These are phyloP conservation scores for Omphalotus guepiniiformis DNA, from an alignment of 768 basidiomycete species.

Conservation along the genomic window DNA sequence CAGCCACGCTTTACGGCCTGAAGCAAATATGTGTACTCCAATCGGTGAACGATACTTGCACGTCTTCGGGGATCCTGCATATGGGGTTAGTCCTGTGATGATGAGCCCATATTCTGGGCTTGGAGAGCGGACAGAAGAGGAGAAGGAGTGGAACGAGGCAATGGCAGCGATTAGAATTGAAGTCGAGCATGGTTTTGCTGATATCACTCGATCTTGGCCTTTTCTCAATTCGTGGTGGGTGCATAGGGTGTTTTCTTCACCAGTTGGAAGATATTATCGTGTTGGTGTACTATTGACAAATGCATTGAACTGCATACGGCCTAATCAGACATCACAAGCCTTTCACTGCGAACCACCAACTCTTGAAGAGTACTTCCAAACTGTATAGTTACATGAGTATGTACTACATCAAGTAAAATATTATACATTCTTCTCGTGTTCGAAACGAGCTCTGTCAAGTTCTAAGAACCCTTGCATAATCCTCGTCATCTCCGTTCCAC, in stretches of 20 bases:
- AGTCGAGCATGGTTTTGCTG: conserved; percentile 22
- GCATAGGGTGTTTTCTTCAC: conserved; percentile 12
- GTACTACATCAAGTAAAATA: neutral
- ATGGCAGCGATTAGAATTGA: conserved; percentile 16
- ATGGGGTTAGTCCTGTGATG: conserved; percentile 13
- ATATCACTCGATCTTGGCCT: conserved; percentile 14
- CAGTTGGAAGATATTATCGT: conserved; percentile 17
- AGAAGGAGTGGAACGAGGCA: conserved; percentile 17
- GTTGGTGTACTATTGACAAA: conserved; percentile 15
- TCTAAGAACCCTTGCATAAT: neutral
- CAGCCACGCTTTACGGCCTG: conserved; percentile 7
- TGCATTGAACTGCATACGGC: conserved; percentile 13
- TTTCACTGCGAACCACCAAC: conserved; percentile 11
- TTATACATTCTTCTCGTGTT: neutral
- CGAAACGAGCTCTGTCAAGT: neutral
- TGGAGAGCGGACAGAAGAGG: conserved; percentile 8
- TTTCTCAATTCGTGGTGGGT: conserved; percentile 20
- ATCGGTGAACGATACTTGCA: conserved; percentile 12
- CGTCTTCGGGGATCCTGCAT: conserved; percentile 20
- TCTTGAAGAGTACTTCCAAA: conserved; percentile 2
- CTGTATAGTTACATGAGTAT: neutral
- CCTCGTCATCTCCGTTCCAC: neutral
- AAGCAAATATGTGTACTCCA: conserved; percentile 7
- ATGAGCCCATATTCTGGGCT: conserved; percentile 13
- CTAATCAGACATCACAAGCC: conserved; percentile 12